Evolutionary conservation across 768 basidiomycete species (phyloP).

Genomic region (Cytidiella melzeri): DNA sequence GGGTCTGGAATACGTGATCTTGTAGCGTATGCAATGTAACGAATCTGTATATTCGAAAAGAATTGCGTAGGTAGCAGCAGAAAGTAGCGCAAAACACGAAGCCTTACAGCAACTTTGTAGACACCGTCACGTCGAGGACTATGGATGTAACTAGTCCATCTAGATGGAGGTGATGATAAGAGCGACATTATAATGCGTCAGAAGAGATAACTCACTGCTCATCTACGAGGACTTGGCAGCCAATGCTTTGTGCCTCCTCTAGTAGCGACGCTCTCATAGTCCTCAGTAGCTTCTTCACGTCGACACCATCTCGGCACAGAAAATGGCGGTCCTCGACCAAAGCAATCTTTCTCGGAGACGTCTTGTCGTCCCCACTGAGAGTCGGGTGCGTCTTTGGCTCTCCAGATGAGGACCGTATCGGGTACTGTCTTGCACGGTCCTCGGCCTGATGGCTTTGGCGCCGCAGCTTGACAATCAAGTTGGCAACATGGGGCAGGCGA

Average conservation of each 20-base stretch:
- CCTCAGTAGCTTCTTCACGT: slow-evolving; percentile 49
- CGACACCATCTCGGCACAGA: slow-evolving; percentile 58
- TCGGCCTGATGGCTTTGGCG: slow-evolving; percentile 24
- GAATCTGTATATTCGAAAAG: slow-evolving; percentile 42
- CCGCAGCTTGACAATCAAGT: slow-evolving; percentile 48
- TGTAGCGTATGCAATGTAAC: slow-evolving; percentile 55
- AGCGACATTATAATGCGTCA: neutral
- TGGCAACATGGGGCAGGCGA: slow-evolving; percentile 35
- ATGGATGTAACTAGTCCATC: slow-evolving; percentile 61
- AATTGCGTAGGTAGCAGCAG: neutral
- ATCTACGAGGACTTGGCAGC: slow-evolving; percentile 58
- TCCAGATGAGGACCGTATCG: slow-evolving; percentile 33
- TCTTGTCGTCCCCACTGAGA: slow-evolving; percentile 23
- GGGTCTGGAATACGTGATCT: slow-evolving; percentile 49
- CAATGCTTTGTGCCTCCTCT: slow-evolving; percentile 41
- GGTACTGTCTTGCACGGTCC: slow-evolving; percentile 12
- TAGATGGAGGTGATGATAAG: slow-evolving; percentile 22
- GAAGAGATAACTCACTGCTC: slow-evolving; percentile 49
- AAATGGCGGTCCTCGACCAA: slow-evolving; percentile 39
- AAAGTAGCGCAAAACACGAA: neutral
- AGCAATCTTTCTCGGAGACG: slow-evolving; percentile 27
- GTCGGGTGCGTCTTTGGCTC: slow-evolving; percentile 31
- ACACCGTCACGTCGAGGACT: slow-evolving; percentile 46
- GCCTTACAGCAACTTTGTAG: slow-evolving; percentile 54
- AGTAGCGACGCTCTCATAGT: slow-evolving; percentile 46